phyloP scores from a whole-genome alignment of 2,329 filamentous ascomycete species.

The Beauveria asiatica region DNA sequence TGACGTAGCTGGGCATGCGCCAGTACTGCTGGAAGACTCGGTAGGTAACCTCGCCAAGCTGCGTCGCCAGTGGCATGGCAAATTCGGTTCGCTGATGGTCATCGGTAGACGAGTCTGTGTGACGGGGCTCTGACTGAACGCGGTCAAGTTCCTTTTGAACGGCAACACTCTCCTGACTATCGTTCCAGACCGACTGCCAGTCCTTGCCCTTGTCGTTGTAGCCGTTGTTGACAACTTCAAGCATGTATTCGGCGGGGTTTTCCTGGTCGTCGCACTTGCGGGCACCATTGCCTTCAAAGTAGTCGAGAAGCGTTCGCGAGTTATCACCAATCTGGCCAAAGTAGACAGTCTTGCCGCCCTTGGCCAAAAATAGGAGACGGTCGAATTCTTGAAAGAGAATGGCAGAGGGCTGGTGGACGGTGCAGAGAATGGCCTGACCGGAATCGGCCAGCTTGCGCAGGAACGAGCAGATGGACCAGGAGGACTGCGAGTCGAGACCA shows the following conservation, averaged over 20 bases:
- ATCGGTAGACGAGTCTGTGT: slow-evolving; percentile 26
- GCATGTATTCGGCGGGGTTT: slow-evolving; percentile 72
- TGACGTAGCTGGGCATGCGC: slow-evolving; percentile 70
- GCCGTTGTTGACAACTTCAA: slow-evolving; percentile 41
- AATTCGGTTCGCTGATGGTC: slow-evolving; percentile 55
- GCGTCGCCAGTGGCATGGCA: slow-evolving; percentile 61
- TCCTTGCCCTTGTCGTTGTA: slow-evolving; percentile 36
- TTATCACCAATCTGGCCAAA: slow-evolving; percentile 58
- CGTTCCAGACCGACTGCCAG: slow-evolving; percentile 61
- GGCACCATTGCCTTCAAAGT: slow-evolving; percentile 59
- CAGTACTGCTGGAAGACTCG: slow-evolving; percentile 79
- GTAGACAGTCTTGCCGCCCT: slow-evolving; percentile 59
- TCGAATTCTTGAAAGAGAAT: slow-evolving; percentile 50
- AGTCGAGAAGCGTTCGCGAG: slow-evolving; percentile 46
- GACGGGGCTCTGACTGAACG: slow-evolving; percentile 27
- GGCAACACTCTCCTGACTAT: slow-evolving; percentile 39
- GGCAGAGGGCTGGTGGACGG: slow-evolving; percentile 47
- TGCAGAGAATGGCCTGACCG: slow-evolving; percentile 46
- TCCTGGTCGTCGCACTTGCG: slow-evolving; percentile 50
- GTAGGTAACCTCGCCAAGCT: slow-evolving; percentile 55
- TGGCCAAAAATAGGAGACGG: slow-evolving; percentile 53
- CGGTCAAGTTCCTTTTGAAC: slow-evolving; percentile 54
- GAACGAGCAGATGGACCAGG: slow-evolving; percentile 56
- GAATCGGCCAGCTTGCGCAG: slow-evolving; percentile 50
- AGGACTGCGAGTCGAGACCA: slow-evolving; percentile 55